Conservation (phyloP, 164 flowering plant genomes). For the Cinnamomum chago region DNA sequence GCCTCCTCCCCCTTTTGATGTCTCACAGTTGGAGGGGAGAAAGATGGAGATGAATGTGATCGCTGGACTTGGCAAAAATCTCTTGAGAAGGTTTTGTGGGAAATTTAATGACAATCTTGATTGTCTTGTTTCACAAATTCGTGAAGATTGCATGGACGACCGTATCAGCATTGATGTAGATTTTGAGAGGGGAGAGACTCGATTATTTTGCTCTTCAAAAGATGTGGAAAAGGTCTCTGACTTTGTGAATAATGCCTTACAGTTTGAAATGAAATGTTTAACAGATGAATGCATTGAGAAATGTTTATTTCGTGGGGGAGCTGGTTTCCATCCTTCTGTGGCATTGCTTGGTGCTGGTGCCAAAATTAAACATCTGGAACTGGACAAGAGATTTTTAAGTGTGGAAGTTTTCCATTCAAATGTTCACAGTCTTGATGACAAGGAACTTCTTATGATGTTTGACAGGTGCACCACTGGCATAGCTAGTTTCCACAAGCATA, state of each 20-base stretch:
- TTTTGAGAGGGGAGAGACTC: constrained; percentile 50
- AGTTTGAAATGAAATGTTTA: constrained; percentile 51
- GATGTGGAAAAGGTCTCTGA: constrained; percentile 41
- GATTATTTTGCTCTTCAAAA: constrained; percentile 48
- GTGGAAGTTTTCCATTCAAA: constrained; percentile 55
- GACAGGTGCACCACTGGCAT: constrained; percentile 55
- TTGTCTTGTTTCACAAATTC: constrained; percentile 43
- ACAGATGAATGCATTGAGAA: constrained; percentile 78
- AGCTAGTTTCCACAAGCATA: constrained; percentile 49
- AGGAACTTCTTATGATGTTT: constrained; percentile 57
- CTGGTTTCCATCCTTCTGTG: constrained; percentile 45
- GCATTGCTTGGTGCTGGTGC: constrained; percentile 96
- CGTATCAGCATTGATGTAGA: constrained; percentile 60
- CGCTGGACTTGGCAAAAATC: constrained; percentile 49
- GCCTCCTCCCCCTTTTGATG: constrained; percentile 64
- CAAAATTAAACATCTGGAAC: constrained; percentile 78
- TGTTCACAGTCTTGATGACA: constrained; percentile 44
- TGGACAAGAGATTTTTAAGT: constrained; percentile 57
- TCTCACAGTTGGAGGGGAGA: constrained; percentile 38
- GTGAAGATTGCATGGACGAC: constrained; percentile 44
- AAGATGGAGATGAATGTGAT: constrained; percentile 44
- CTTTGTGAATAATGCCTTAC: constrained; percentile 43
- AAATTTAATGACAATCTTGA: constrained; percentile 44
- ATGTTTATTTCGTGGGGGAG: constrained; percentile 55
- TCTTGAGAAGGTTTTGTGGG: constrained; percentile 80